Evolutionary conservation across 257 asterid genomes (phyloP).

Genomic region (Misopates orontium): DNA sequence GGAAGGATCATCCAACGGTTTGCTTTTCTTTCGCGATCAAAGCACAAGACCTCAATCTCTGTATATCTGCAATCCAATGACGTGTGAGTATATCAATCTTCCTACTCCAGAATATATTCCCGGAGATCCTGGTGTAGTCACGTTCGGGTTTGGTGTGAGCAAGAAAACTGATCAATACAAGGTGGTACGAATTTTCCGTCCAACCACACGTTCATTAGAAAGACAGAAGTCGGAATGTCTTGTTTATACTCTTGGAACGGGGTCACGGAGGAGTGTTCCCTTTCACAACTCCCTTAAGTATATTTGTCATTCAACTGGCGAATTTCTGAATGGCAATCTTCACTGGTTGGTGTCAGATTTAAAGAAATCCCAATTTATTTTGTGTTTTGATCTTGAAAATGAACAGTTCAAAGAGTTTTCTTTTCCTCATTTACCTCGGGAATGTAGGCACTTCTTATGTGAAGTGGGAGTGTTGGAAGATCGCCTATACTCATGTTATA

Average conservation of each 20-base stretch:
- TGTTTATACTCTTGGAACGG: constrained; percentile 49
- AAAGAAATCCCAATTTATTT: not conserved
- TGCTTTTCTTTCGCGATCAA: constrained; percentile 21
- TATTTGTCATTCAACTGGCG: constrained; percentile 2
- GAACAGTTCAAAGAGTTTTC: constrained; percentile 30
- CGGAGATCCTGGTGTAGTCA: constrained; percentile 8
- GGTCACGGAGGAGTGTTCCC: constrained; percentile 35
- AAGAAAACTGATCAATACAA: constrained; percentile 7
- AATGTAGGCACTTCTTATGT: not conserved
- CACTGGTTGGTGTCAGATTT: constrained; percentile 46
- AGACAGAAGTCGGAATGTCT: constrained; percentile 24
- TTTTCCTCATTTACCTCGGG: constrained; percentile 6
- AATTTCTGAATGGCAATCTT: constrained; percentile 37
- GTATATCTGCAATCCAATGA: constrained; percentile 46
- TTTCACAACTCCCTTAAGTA: not conserved
- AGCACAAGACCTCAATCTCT: not conserved
- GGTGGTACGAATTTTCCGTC: constrained; percentile 26
- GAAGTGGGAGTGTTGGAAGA: constrained; percentile 19
- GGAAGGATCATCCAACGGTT: constrained; percentile 29
- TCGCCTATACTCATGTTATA: constrained; percentile 31
- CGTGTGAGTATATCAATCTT: constrained; percentile 32
- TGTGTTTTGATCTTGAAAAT: constrained; percentile 39
- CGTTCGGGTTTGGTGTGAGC: constrained; percentile 49
- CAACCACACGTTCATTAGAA: not conserved
- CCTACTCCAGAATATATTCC: constrained; percentile 9